A percentile compares a stretch with the other conserved stretches of the same genome.
These are phyloP conservation scores for Sanghuangporus weigelae DNA, from an alignment of 1,284 basidiomycete genomes.

Conservation along the genomic window DNA sequence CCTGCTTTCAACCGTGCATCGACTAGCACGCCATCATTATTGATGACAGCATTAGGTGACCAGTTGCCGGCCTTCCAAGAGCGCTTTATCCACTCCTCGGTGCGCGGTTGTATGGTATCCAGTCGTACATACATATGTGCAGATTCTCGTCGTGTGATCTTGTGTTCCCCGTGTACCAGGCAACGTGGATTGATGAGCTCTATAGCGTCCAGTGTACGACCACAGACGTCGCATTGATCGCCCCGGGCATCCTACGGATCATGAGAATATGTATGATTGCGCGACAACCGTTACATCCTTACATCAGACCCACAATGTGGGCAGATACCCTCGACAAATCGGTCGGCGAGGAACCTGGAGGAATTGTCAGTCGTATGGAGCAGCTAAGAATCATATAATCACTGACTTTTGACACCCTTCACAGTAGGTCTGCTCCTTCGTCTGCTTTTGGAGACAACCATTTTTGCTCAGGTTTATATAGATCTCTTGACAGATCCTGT, in stretches of 20 bases:
- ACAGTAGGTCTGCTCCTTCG: conserved; percentile 90
- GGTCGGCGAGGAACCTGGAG: conserved; percentile 84
- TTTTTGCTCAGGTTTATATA: conserved; percentile 82
- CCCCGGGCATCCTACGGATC: conserved; percentile 84
- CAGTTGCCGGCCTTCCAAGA: conserved; percentile 83
- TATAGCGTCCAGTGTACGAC: conserved; percentile 88
- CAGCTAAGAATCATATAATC: neutral
- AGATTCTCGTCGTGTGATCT: conserved; percentile 70
- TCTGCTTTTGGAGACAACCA: conserved; percentile 72
- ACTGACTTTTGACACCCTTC: conserved; percentile 80
- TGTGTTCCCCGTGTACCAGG: conserved; percentile 80
- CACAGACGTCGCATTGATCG: conserved; percentile 97
- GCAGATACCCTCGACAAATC: conserved; percentile 92
- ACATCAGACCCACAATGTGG: conserved; percentile 87
- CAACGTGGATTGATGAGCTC: conserved; percentile 96
- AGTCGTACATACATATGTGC: conserved; percentile 95
- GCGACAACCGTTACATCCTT: conserved; percentile 15
- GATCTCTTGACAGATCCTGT: conserved; percentile 84
- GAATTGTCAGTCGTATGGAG: neutral
- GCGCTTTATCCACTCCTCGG: conserved; percentile 86
- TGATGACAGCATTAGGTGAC: conserved; percentile 90
- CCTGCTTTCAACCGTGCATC: conserved; percentile 89
- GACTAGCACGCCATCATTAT: conserved; percentile 80
- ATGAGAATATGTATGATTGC: neutral
- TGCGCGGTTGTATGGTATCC: conserved; percentile 76